A percentile compares a stretch with the other conserved stretches of the same genome.
Evolutionary conservation across 2,329 filamentous ascomycete species (phyloP).

Genomic region (Venturiaceae sp.): DNA sequence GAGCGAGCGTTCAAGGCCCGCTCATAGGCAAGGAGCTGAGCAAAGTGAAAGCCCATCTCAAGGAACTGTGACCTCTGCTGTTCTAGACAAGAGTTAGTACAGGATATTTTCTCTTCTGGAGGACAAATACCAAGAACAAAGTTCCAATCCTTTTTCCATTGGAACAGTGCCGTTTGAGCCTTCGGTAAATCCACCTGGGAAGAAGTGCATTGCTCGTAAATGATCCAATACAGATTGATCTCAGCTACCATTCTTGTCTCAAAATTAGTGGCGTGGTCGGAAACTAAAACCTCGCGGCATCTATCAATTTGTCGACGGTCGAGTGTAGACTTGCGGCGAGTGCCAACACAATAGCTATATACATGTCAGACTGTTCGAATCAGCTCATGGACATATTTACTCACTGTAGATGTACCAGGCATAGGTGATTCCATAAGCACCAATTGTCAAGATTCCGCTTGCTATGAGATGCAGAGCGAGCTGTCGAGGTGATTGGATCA

Average conservation of each 20-base stretch:
- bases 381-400: background rate
- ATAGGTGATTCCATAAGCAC: conserved; percentile 35
- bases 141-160: conserved; percentile 30
- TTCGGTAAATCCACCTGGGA: conserved; percentile 22
- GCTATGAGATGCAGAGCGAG: conserved; percentile 5
- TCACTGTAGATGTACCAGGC: conserved; percentile 33
- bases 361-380: background rate
- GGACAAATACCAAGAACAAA: conserved; percentile 24
- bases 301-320: conserved; percentile 26
- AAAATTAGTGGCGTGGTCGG: conserved; percentile 31
- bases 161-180: conserved; percentile 22
- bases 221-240: conserved; percentile 34
- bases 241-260: conserved; percentile 38
- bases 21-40: conserved; percentile 32
- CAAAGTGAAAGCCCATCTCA: conserved; percentile 36
- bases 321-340: conserved; percentile 27
- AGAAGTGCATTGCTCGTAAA: conserved; percentile 28
- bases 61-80: conserved; percentile 36
- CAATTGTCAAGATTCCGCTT: conserved; percentile 20
- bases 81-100: conserved; percentile 16
- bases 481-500: conserved; percentile 9
- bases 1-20: conserved; percentile 26
- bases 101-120: background rate
- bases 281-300: conserved; percentile 26
- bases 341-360: conserved; percentile 32